Evolutionary conservation across 2,329 filamentous ascomycete species (phyloP).

Genomic region (Sarocladium kiliense): DNA sequence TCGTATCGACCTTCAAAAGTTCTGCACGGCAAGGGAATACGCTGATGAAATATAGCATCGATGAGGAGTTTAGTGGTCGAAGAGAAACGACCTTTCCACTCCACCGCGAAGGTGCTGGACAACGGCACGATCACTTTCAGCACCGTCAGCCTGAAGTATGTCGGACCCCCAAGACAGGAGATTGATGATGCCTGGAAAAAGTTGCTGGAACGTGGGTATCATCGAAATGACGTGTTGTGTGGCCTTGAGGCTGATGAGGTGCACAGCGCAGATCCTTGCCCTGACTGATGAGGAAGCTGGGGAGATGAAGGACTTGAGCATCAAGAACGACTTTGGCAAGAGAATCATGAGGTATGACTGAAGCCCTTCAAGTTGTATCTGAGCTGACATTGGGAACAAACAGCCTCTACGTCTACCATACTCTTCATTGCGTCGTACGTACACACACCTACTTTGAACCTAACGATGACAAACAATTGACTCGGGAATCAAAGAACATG

Average conservation of each 20-base stretch:
- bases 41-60: not conserved
- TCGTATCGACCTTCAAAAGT: not conserved
- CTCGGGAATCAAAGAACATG: not conserved
- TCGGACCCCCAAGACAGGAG: not conserved
- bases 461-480: not conserved
- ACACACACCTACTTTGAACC: not conserved
- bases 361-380: no score
- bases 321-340: not conserved
- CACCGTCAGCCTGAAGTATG: not conserved
- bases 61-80: not conserved
- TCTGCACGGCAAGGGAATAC: not conserved
- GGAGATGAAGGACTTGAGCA: constrained; percentile 1
- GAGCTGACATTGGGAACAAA: no score
- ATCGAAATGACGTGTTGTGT: not conserved
- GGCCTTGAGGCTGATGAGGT: not conserved
- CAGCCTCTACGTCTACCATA: constrained; percentile 1
- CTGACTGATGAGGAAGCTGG: constrained; percentile 1
- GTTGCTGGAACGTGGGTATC: not conserved
- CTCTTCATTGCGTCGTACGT: not conserved
- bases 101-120: not conserved
- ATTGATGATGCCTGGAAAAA: constrained; percentile 1
- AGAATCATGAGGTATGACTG: constrained; percentile 6
- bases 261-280: not conserved
- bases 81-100: not conserved
- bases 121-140: not conserved